Conservation (phyloP, 805 yeast species). For the Sugiyamaella valdiviana region DNA sequence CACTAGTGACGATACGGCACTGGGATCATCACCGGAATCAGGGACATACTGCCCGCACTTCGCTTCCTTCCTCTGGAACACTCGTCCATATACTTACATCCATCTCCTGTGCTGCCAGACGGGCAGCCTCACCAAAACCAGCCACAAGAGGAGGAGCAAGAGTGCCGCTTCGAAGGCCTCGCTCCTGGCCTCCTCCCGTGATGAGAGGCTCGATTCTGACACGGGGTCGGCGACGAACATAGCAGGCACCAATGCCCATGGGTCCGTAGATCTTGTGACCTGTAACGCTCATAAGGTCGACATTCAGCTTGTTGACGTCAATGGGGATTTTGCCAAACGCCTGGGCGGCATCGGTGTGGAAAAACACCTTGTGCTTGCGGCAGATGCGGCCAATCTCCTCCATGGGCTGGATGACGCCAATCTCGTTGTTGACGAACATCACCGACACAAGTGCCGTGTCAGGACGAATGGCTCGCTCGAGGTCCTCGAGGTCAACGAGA, state of each 20-base stretch:
- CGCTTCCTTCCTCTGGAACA: neutral
- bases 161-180: slow-evolving; percentile 96
- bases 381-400: slow-evolving; percentile 90
- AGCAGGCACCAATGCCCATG: slow-evolving; percentile 94
- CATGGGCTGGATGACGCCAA: slow-evolving; percentile 94
- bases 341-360: slow-evolving; percentile 97
- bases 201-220: slow-evolving; percentile 93
- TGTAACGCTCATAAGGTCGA: slow-evolving; percentile 87
- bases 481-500: slow-evolving; percentile 65
- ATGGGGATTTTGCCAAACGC: slow-evolving; percentile 91
- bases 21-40: neutral
- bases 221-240: slow-evolving; percentile 94
- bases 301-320: slow-evolving; percentile 89
- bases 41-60: neutral
- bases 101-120: slow-evolving; percentile 69
- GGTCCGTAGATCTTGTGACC: slow-evolving; percentile 98
- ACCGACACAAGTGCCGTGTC: slow-evolving; percentile 86
- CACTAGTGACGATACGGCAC: neutral
- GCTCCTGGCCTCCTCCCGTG: slow-evolving; percentile 98
- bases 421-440: slow-evolving; percentile 98
- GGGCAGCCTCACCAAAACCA: slow-evolving; percentile 97
- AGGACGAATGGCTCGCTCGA: slow-evolving; percentile 78
- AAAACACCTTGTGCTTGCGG: slow-evolving; percentile 79
- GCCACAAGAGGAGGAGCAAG: slow-evolving; percentile 93
- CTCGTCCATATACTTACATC: slow-evolving; percentile 27